Base-by-base conservation (phyloP, 2,329 filamentous ascomycete genomes). In the Gnomoniopsis smithogilvyi region DNA sequence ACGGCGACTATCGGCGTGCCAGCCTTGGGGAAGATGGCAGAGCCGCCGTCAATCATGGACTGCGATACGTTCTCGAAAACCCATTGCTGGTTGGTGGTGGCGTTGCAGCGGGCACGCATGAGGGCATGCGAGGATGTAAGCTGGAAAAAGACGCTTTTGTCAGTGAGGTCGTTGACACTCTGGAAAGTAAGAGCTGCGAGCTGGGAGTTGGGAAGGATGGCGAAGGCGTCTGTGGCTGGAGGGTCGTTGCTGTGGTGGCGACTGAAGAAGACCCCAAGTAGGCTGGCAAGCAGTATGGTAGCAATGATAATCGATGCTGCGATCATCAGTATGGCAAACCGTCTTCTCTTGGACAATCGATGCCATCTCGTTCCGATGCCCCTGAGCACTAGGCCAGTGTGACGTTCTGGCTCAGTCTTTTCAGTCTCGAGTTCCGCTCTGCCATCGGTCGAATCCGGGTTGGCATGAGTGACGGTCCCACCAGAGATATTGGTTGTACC, bases 61-160 rank as follows among this genome's bases (percentile, higher is more conserved):
- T 58, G 56, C 19, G 56, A 58, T 6, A 58, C 45, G 51, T 58
- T 58, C 33, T 58, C 56, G 43, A 58, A 58, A 11, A 45, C 47
- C 56, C 56, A 58, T 43, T 15, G 38, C 38, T 43, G 38, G 4
- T 41, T 50, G 7, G 34, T 21, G 10, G 36, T n/a, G 10, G 56
- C 38, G 22, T 21, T 43, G 51, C 49, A 41, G 22, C 51, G 43
- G 21, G 51, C 56, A n/a, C 56, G 51, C 56, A 58, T 58, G 30
- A 58, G 52, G 56, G 56, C 45, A 17, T 54, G 45, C 3, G 56
- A 54, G 8, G 30, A n/a, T 14, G 50, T 41, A 33, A 34, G 51
- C 34, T 58, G 56, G 45, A 54, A 58, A 45, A 58, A 58, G 56
- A 58, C 56, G 14, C 43, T 54, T 34, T 58, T 54, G 56, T 58